These are phyloP conservation scores for Cyclospora cayetanensis DNA, from an alignment of 169 alveolate genomes.

Conservation along the genomic window DNA sequence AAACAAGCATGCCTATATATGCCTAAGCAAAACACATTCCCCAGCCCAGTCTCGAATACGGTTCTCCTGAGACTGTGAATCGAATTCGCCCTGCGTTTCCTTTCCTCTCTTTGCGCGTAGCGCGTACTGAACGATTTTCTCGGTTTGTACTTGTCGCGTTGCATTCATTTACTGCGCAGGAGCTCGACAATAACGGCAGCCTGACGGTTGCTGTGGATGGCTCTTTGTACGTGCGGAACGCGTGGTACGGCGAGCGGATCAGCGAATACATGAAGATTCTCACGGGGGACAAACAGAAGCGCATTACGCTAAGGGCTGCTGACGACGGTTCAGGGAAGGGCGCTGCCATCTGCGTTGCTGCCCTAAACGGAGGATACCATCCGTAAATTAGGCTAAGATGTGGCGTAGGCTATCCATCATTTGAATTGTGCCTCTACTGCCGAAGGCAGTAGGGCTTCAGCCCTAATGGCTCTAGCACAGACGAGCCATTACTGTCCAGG, in stretches of 20 bases:
- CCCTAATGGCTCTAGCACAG: no score
- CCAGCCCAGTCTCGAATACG: not conserved
- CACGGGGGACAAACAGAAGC: constrained; percentile 79
- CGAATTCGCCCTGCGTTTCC: not conserved
- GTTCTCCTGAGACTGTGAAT: not conserved
- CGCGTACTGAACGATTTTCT: not conserved
- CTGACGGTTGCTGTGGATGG: constrained; percentile 88
- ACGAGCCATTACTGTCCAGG: no score
- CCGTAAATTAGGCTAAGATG: no score
- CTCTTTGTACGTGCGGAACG: constrained; percentile 85
- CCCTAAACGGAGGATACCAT: not conserved
- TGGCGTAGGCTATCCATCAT: no score
- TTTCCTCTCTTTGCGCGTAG: not conserved
- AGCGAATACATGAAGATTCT: constrained; percentile 77
- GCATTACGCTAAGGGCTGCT: constrained; percentile 77
- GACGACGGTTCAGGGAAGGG: constrained; percentile 93
- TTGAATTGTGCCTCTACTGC: no score
- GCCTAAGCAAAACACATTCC: not conserved
- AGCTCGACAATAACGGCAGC: constrained; percentile 70
- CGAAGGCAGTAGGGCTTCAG: no score
- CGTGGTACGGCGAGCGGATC: constrained; percentile 83
- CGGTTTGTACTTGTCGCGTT: not conserved
- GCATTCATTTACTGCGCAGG: constrained; percentile 5
- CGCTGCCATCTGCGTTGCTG: constrained; percentile 91
- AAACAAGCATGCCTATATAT: not conserved